These are phyloP conservation scores for Larix sibirica DNA, from an alignment of 83 land plant genomes.

Conservation along the genomic window DNA sequence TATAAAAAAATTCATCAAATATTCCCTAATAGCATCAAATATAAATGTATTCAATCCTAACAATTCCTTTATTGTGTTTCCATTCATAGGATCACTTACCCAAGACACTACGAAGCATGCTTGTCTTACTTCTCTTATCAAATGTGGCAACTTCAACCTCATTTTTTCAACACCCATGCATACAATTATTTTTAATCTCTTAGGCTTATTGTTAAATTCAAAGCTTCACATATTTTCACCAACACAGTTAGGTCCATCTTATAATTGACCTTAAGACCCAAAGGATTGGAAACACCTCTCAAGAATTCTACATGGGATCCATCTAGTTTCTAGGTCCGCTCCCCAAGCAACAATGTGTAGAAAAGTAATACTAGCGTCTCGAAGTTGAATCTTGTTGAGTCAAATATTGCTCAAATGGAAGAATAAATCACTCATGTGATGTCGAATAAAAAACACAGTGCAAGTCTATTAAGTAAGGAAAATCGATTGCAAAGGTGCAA, in stretches of 20 bases:
- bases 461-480: too few relatives aligned
- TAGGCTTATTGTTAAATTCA: conserved; percentile 62
- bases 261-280: conserved; percentile 46
- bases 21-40: conserved; percentile 59
- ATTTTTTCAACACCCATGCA: conserved; percentile 69
- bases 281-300: too few relatives aligned
- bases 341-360: too few relatives aligned
- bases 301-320: too few relatives aligned
- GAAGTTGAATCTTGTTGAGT: too few relatives aligned
- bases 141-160: conserved; percentile 65
- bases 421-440: too few relatives aligned
- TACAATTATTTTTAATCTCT: conserved; percentile 47
- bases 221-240: conserved; percentile 53
- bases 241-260: conserved; percentile 67
- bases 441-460: too few relatives aligned
- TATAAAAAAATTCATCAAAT: conserved; percentile 44
- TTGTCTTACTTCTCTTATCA: conserved; percentile 57
- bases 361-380: too few relatives aligned
- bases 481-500: too few relatives aligned
- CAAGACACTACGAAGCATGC: conserved; percentile 67
- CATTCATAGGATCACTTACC: conserved; percentile 74
- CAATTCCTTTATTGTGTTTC: conserved; percentile 64
- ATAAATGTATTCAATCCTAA: conserved; percentile 67
- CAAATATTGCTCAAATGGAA: too few relatives aligned
- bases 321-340: too few relatives aligned